Evolutionary conservation across 495 filamentous ascomycete genomes (phyloP).

Genomic region (Aspergillus panamensis): DNA sequence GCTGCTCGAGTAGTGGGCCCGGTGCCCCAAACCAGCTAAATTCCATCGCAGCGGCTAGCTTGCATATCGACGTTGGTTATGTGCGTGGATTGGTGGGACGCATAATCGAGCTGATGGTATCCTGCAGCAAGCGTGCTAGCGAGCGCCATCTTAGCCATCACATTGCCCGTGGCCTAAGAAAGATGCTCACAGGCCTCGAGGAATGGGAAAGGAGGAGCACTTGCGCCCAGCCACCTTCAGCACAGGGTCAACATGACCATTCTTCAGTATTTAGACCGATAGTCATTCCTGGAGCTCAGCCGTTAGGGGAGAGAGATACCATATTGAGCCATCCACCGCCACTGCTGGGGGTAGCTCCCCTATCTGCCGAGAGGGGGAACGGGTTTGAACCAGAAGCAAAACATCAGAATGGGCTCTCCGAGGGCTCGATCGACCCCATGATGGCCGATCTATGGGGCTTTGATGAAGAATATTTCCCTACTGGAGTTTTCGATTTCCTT

Average conservation of each 20-base stretch:
- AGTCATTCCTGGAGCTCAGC: slow-evolving; percentile 39
- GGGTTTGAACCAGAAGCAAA: slow-evolving; percentile 31
- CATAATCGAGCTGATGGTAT: slow-evolving; percentile 47
- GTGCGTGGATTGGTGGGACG: slow-evolving; percentile 45
- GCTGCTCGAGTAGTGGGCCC: slow-evolving; percentile 34
- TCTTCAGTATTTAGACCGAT: slow-evolving; percentile 41
- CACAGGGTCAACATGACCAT: slow-evolving; percentile 24
- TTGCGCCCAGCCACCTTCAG: slow-evolving; percentile 20
- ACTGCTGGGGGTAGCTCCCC: slow-evolving; percentile 41
- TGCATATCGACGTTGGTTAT: slow-evolving; percentile 39
- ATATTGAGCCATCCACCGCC: slow-evolving; percentile 42
- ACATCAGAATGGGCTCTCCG: slow-evolving; percentile 37
- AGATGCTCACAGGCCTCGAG: slow-evolving; percentile 49
- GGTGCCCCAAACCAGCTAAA: slow-evolving; percentile 31
- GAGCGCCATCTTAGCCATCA: slow-evolving; percentile 54
- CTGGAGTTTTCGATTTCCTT: slow-evolving; percentile 48
- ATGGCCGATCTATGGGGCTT: slow-evolving; percentile 49
- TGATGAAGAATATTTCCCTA: slow-evolving; percentile 49
- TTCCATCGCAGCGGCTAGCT: slow-evolving; percentile 45
- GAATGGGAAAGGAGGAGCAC: slow-evolving; percentile 45
- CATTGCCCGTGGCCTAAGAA: slow-evolving; percentile 49
- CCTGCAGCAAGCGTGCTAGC: slow-evolving; percentile 46
- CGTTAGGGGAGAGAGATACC: slow-evolving; percentile 40
- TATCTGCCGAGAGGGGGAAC: slow-evolving; percentile 45
- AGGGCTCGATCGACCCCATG: slow-evolving; percentile 46